phyloP scores from a whole-genome alignment of 1,139 yeast genomes.

The Protomyces pachydermus region DNA sequence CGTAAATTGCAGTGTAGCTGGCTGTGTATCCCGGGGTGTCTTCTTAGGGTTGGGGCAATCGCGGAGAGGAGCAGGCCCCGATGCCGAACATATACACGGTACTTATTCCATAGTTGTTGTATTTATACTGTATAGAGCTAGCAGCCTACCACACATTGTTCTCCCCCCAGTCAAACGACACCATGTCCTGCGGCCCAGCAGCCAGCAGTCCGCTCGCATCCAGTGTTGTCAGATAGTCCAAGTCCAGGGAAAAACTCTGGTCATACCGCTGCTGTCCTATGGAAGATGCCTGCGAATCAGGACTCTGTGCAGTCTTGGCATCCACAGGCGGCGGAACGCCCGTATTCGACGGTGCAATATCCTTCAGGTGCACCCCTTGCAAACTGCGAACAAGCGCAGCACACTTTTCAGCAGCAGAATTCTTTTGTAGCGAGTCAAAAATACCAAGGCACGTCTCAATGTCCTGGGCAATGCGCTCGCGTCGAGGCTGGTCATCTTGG shows the following conservation, averaged over 20 bases:
- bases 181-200: background rate
- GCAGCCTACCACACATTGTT: slow-evolving; percentile 6
- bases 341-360: slow-evolving; percentile 17
- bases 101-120: too few relatives aligned
- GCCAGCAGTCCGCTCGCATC: slow-evolving; percentile 3
- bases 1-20: too few relatives aligned
- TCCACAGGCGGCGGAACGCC: background rate
- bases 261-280: slow-evolving; percentile 16
- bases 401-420: slow-evolving; percentile 22
- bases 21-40: too few relatives aligned
- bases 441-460: slow-evolving; percentile 11
- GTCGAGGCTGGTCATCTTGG: slow-evolving; percentile 10
- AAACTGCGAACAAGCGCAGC: slow-evolving; percentile 21
- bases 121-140: too few relatives aligned
- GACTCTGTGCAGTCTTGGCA: slow-evolving; percentile 1
- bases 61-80: too few relatives aligned
- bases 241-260: slow-evolving; percentile 20
- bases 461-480: slow-evolving; percentile 3
- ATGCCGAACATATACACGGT: too few relatives aligned
- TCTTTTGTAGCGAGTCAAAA: slow-evolving; percentile 24
- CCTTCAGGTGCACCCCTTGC: slow-evolving; percentile 12
- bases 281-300: background rate
- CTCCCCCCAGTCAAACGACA: slow-evolving; percentile 24
- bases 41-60: too few relatives aligned
- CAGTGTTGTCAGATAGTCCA: slow-evolving; percentile 16